phyloP scores from a whole-genome alignment of 495 filamentous ascomycete genomes.

The Rostrohypoxylon terebratum region DNA sequence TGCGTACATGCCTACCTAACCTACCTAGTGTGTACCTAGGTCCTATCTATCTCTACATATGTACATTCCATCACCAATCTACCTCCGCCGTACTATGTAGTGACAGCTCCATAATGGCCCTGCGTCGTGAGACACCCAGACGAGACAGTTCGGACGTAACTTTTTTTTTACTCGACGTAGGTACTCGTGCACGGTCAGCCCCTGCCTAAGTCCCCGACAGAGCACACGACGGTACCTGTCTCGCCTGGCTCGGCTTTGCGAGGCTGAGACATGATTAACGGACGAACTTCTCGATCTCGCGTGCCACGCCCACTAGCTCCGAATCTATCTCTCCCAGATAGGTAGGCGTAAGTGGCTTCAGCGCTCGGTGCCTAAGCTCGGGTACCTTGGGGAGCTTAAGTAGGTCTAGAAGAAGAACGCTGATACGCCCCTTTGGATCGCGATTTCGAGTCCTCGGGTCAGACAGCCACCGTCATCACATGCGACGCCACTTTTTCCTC shows the following conservation, averaged over 20 bases:
- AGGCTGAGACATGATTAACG: constrained; percentile 14
- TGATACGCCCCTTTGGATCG: neutral
- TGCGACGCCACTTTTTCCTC: constrained; percentile 26
- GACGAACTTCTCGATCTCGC: constrained; percentile 18
- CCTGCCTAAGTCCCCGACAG: constrained; percentile 35
- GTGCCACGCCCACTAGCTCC: constrained; percentile 20
- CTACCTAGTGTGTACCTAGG: no score
- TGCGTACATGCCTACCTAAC: constrained; percentile 22
- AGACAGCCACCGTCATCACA: constrained; percentile 36
- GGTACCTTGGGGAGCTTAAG: neutral
- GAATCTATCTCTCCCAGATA: neutral
- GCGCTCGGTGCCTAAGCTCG: neutral
- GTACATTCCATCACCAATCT: neutral
- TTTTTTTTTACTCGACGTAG: neutral
- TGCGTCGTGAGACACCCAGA: constrained; percentile 2
- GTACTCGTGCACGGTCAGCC: constrained; percentile 1
- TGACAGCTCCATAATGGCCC: neutral
- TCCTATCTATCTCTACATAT: neutral
- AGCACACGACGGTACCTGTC: constrained; percentile 8
- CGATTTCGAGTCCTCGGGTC: constrained; percentile 16
- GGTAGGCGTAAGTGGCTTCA: constrained; percentile 11
- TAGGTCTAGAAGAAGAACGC: neutral
- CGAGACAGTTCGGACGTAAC: constrained; percentile 41
- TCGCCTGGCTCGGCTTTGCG: neutral
- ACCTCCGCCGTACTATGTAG: neutral